These are phyloP conservation scores for Sporothrix dimorphospora DNA, from an alignment of 2,329 filamentous ascomycete genomes.

Conservation along the genomic window DNA sequence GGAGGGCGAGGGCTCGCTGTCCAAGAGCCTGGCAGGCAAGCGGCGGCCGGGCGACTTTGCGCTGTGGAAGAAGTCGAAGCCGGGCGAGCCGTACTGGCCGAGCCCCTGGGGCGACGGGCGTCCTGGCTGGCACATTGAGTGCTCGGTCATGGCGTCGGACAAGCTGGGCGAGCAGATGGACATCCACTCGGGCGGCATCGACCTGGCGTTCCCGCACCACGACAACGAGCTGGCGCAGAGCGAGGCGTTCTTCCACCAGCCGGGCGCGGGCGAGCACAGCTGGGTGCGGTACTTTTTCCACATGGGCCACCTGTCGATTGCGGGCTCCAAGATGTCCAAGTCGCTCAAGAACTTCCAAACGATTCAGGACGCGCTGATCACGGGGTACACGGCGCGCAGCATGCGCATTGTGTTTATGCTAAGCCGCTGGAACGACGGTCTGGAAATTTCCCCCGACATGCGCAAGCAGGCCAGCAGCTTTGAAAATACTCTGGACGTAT, in stretches of 20 bases:
- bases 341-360: constrained; percentile 75
- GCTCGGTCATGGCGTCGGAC: constrained; percentile 72
- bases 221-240: constrained; percentile 74
- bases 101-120: constrained; percentile 69
- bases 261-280: constrained; percentile 38
- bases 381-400: constrained; percentile 66
- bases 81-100: constrained; percentile 53
- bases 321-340: constrained; percentile 71
- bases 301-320: constrained; percentile 61
- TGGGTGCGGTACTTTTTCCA: constrained; percentile 79
- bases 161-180: constrained; percentile 68
- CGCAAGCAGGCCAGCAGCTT: constrained; percentile 61
- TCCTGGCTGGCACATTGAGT: constrained; percentile 77
- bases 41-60: constrained; percentile 67
- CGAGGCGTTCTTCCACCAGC: constrained; percentile 65
- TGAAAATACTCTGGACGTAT: constrained; percentile 48
- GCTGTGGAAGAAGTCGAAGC: constrained; percentile 68
- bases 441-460: constrained; percentile 70
- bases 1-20: constrained; percentile 69
- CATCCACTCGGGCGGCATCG: constrained; percentile 72
- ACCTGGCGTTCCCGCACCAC: constrained; percentile 52
- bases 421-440: constrained; percentile 68
- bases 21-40: constrained; percentile 61
- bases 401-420: constrained; percentile 71
- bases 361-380: constrained; percentile 64